Conservation (phyloP, 2,329 filamentous ascomycete genomes). For the Xylariaceae sp. region DNA sequence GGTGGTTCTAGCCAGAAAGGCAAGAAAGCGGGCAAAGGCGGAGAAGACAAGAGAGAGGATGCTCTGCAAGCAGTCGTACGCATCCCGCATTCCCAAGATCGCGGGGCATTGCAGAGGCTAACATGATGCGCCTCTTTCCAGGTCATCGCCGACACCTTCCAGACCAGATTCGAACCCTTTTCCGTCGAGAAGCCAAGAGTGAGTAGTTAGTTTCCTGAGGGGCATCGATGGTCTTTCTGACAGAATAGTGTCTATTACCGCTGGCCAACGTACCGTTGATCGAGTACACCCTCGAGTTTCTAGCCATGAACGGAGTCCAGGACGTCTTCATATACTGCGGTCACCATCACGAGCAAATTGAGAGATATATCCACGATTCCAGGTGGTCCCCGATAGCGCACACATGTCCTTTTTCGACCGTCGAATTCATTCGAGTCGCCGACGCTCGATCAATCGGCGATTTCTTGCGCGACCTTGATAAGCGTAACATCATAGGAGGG, state of each 20-base stretch:
- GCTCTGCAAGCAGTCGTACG: slow-evolving; percentile 42
- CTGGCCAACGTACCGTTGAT: slow-evolving; percentile 92
- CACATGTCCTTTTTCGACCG: slow-evolving; percentile 64
- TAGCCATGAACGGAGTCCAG: slow-evolving; percentile 91
- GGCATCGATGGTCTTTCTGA: neutral
- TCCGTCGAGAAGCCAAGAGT: slow-evolving; percentile 85
- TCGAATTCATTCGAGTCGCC: slow-evolving; percentile 80
- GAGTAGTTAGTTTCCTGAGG: slow-evolving; percentile 28
- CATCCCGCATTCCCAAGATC: slow-evolving; percentile 5
- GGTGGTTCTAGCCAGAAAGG: slow-evolving; percentile 37
- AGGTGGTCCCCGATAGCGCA: slow-evolving; percentile 59
- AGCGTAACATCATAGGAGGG: slow-evolving; percentile 75
- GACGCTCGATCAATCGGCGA: slow-evolving; percentile 86
- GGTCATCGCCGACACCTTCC: slow-evolving; percentile 92
- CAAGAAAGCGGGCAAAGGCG: slow-evolving; percentile 49
- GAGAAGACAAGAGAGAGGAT: slow-evolving; percentile 54
- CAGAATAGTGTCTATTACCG: slow-evolving; percentile 75
- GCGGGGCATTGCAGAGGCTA: slow-evolving; percentile 6
- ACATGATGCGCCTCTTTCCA: slow-evolving; percentile 28
- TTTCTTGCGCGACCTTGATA: slow-evolving; percentile 89
- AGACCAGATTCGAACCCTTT: slow-evolving; percentile 86
- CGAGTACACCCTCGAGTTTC: slow-evolving; percentile 95
- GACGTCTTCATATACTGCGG: slow-evolving; percentile 92
- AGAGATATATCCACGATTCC: slow-evolving; percentile 78
- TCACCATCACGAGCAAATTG: slow-evolving; percentile 79